Evolutionary conservation across 352 stramenopile genomes (phyloP), one percentile per base, ranked within the genome.

Genomic region (Pythium rhizo-oryzae): DNA sequence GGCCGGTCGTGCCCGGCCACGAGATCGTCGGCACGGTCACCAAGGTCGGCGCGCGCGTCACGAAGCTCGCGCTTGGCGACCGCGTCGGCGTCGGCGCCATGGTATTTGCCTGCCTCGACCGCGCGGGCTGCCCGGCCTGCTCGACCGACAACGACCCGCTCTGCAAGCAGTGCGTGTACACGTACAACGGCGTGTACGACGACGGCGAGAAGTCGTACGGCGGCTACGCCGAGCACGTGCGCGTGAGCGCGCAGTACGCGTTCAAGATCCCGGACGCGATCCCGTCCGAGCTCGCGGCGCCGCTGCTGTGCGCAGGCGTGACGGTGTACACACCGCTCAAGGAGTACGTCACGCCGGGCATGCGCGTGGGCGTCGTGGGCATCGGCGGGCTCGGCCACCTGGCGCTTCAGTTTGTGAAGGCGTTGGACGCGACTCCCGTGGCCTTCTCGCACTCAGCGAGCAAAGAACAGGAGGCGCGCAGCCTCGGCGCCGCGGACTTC

Each of bases 331-430:
- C 71, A 13, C 86, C 86, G 7, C 66, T 90, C 35, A 76, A 71
- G 64, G 82, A 70, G 49, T 77, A 75, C 62, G 74, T 77, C 12
- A 35, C 71, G 50, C 25, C 65, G 4, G 72, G 72, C 46, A 43
- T 77, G 44, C 72, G 68, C 19, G 68, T 94, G 8, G 85, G 68
- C 30, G 71, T 94, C n/a, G 75, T 81, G 0, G 86, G 86, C n/a
- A 77, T 92, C 56, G 86, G 86, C 44, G 86, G 86, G 25, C 69
- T 94, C 9, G 86, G 86, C 35, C 86, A 94, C 62, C 78, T 94
- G 67, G 83, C 68, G 8, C 58, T 94, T 21, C 90, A 93, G 71
- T 80, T 92, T 52, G 81, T 75, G 24, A 67, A 76, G 8, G 85
- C 79, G 16, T 74, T 93, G 35, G 81, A 77, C 33, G 64, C 59